Evolutionary conservation across 2,329 filamentous ascomycete species (phyloP), one percentile per base, ranked within the genome.

Genomic region (Penicillium fuscoglaucum): DNA sequence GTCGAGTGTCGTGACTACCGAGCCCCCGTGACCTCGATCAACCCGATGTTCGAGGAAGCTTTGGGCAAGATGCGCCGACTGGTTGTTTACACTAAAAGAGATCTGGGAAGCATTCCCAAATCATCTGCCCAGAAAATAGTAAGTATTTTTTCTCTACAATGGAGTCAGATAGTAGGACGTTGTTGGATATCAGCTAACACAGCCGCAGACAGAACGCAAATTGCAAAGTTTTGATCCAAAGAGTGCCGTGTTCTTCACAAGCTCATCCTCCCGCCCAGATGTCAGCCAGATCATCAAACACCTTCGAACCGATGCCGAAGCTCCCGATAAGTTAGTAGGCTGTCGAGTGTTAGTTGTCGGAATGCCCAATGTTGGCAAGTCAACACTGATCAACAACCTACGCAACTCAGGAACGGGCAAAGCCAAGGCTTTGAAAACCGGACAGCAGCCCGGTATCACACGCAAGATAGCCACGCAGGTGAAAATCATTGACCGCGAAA

Each of bases 301-400:
- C 57, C 59, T 76, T 51, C 67, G 67, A 57, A 56, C 66, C 19
- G 68, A 74, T 55, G 68, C 69, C 17, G 61, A 63, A 44, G 69
- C 65, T 35, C 68, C 73, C 43, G 72, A 74, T 58, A 69, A 84
- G 24, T 78, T 98, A n/a, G 87, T 90, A 8, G 93, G 92, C n/a
- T 84, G 91, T 66, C 86, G 92, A 49, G 85, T 92, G 57, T 84
- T 99, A 74, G 85, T 98, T 0, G 93, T 98, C 15, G 95, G 95
- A 55, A 97, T 99, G 93, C 95, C 95, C 37, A 99, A 99, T 72
- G 91, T 96, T 0, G 95, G 95, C 37, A 99, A 99, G 77, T 96
- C 91, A 47, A 92, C 93, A 1, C 81, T 99, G n/a, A 85, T 99
- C 43, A 99, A 99, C 74, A 85, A 87, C 17, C 83, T 98, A 49